phyloP scores from a whole-genome alignment of 257 asterid species.

The Solanum sitiens region DNA sequence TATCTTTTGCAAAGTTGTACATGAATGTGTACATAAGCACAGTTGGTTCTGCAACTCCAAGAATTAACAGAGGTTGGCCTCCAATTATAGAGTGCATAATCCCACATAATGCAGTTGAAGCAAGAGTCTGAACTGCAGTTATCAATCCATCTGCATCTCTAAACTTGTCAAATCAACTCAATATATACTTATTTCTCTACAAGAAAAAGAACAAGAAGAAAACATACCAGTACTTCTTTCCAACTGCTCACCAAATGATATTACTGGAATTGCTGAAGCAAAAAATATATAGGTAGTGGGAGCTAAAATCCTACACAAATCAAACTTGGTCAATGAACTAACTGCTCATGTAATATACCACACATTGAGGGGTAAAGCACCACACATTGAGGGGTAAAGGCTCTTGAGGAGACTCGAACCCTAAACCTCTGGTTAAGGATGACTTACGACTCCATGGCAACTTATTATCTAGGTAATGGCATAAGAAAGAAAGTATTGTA shows the following conservation, averaged over 20 bases:
- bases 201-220: background rate
- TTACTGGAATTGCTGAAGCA: slow-evolving; percentile 54
- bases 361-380: too few species aligned
- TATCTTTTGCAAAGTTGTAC: slow-evolving; percentile 16
- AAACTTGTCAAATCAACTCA: background rate
- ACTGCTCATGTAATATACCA: background rate
- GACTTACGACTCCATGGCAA: background rate
- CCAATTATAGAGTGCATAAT: slow-evolving; percentile 14
- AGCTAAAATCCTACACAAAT: slow-evolving; percentile 31
- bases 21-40: slow-evolving; percentile 19
- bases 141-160: slow-evolving; percentile 1
- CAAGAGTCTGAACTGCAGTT: slow-evolving; percentile 16
- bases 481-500: background rate
- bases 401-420: too few species aligned
- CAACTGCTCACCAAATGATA: slow-evolving; percentile 63
- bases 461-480: background rate
- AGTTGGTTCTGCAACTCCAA: slow-evolving; percentile 21
- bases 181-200: background rate
- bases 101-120: slow-evolving; percentile 19
- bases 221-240: slow-evolving; percentile 45
- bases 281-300: slow-evolving; percentile 63
- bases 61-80: slow-evolving; percentile 15
- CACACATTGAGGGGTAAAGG: too few species aligned
- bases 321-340: background rate
- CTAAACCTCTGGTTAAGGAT: background rate